These are phyloP conservation scores for Podaxis pistillaris DNA, from an alignment of 768 basidiomycete genomes.

Conservation along the genomic window DNA sequence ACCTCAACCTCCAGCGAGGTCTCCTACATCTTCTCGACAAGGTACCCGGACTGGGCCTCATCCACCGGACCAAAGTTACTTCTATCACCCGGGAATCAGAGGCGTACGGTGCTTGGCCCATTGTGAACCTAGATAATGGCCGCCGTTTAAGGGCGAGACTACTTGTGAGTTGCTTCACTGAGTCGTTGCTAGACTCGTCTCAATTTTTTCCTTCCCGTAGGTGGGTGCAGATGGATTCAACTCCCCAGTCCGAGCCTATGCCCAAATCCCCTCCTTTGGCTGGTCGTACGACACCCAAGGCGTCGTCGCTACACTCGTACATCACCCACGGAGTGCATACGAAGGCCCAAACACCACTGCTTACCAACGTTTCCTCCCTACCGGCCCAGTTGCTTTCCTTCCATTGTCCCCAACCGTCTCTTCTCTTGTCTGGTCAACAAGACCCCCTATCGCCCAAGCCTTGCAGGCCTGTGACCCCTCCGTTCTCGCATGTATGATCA, in stretches of 20 bases:
- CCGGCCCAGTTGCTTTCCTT: slow-evolving; percentile 94
- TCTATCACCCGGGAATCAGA: slow-evolving; percentile 58
- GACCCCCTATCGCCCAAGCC: slow-evolving; percentile 69
- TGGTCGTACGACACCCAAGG: slow-evolving; percentile 91
- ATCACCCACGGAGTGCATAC: slow-evolving; percentile 62
- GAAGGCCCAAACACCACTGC: slow-evolving; percentile 74
- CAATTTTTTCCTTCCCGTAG: slow-evolving; percentile 32
- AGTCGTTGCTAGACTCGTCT: background rate
- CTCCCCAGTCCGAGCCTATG: slow-evolving; percentile 88
- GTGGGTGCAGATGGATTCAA: slow-evolving; percentile 96
- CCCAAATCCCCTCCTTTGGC: slow-evolving; percentile 83
- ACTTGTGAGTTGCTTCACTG: slow-evolving; percentile 48
- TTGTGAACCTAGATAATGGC: slow-evolving; percentile 72
- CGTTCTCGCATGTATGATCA: slow-evolving; percentile 74
- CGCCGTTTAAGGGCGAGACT: slow-evolving; percentile 67
- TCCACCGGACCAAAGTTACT: slow-evolving; percentile 74
- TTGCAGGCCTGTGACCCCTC: slow-evolving; percentile 63
- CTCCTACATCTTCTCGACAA: slow-evolving; percentile 63
- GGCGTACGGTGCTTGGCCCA: slow-evolving; percentile 70
- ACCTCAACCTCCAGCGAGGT: slow-evolving; percentile 87
- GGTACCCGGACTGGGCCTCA: slow-evolving; percentile 53
- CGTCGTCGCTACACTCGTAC: slow-evolving; percentile 84
- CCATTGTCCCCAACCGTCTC: slow-evolving; percentile 78
- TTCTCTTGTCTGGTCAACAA: slow-evolving; percentile 94
- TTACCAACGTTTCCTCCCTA: slow-evolving; percentile 92